Base-by-base conservation (phyloP, 1,284 basidiomycete genomes). In the Ustilago nuda region DNA sequence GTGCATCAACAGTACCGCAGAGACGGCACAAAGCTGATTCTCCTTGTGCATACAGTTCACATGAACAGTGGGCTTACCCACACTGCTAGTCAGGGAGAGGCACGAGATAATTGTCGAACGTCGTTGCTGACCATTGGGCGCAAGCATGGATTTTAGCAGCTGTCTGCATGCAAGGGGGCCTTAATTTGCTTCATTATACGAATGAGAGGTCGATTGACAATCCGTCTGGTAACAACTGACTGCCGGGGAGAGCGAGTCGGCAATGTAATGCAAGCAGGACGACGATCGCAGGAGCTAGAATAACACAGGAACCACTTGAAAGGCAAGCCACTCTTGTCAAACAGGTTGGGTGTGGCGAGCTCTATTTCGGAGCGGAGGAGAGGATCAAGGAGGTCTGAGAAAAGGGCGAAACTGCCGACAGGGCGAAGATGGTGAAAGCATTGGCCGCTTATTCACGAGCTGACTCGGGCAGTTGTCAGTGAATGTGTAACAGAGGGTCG, bases 311-410 rank as follows among this genome's bases (percentile, higher is more conserved):
- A 27, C 23, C 23, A 27, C 23, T 27, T 27, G 23, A 27, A 27
- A 27, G 23, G 23, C 23, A 27, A 27, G 3, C 0, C 3, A 27
- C 23, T 27, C 23, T 27, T 27, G 23, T 27, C 23, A 27, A 27
- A 27, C 23, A 27, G 23, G 23, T 27, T 27, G 23, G 23, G 23
- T 27, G 3, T 27, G 45, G 41, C 19, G 4, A 32, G 30, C 37
- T 39, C 19, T 55, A 41, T 8, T 19, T 35, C 9, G n/a, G 35
- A 37, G 19, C 13, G 55, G 32, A 33, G 27, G 45, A 19, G 15
- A 19, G 30, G 54, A 45, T 8, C n/a, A 43, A 33, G 58, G 59
- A 32, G 46, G 46, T 48, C 51, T 61, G 51, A 41, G 59, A 54
- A 61, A 23, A 33, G 23, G 23, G 23, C 2, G 23, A 27, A 3